Evolutionary conservation across 441 rosid species (phyloP), one percentile per base, ranked within the genome.

Genomic region (Hura crepitans): DNA sequence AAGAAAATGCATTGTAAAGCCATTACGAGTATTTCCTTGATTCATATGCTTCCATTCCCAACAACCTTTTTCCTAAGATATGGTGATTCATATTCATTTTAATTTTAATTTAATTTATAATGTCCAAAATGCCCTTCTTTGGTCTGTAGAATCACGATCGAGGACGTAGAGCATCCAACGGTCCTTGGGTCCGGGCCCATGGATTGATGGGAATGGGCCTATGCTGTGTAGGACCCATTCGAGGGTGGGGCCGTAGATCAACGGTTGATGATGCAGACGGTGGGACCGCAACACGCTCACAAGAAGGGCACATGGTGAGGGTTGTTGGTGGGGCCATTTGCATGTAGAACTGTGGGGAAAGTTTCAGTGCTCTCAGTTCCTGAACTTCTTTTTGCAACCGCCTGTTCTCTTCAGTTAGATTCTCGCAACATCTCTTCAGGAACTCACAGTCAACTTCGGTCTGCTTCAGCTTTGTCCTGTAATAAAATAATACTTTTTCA

Each of bases 391-490:
- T 94, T 66, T 92, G 97, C 80, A 94, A 62, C 81, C 97, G 84
- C 64, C 92, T 83, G 85, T 94, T 94, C 74, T 94, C 97, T 54
- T 86, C 95, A 59, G 96, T 88, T 65, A 91, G 85, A 77, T 87
- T 94, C 78, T 92, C 96, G 46, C 97, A 92, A 77, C 97, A 89
- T 79, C 93, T 82, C 80, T 89, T 85, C 68, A 95, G 77, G 62
- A 89, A 89, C 84, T 95, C 99, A 33, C 97, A 92, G 80, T 95
- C 97, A 31, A 94, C 93, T 83, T 94, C 99, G 0, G 97, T 92
- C 58, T 92, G 99, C 86, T 94, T 94, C 84, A 95, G 74, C 83
- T 95, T 95, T n/a, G 99, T 92, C 80, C 97, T 92, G 77, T 20
- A 56, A 73, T 17, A 39, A 23, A 25, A 5, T 23, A 31, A 6